Conservation (phyloP, 495 filamentous ascomycete genomes). For the Neurospora sp. region DNA sequence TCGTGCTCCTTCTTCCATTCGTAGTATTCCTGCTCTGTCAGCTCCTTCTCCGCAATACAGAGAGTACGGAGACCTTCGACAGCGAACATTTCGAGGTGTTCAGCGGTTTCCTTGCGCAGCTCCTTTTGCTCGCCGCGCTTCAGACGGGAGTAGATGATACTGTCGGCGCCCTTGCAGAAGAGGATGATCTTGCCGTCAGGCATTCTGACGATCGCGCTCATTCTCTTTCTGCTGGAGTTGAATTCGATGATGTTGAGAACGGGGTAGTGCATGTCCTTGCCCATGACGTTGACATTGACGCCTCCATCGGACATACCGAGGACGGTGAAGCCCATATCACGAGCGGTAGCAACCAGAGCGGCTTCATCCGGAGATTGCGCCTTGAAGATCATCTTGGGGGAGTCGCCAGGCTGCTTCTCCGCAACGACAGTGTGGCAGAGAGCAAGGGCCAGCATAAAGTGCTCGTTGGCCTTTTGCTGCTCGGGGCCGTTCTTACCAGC, state of each 20-base stretch:
- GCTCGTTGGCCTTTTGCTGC: constrained; percentile 65
- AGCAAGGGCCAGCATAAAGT: constrained; percentile 92
- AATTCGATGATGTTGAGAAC: constrained; percentile 96
- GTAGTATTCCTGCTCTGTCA: constrained; percentile 79
- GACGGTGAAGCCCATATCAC: constrained; percentile 94
- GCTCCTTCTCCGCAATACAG: constrained; percentile 79
- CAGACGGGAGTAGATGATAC: constrained; percentile 90
- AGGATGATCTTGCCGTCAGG: constrained; percentile 85
- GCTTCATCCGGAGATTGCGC: constrained; percentile 97
- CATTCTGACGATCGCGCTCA: constrained; percentile 97
- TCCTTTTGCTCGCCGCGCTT: constrained; percentile 76
- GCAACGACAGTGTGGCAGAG: constrained; percentile 95
- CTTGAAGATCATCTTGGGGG: constrained; percentile 86
- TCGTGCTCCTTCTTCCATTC: constrained; percentile 82
- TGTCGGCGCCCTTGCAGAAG: constrained; percentile 97
- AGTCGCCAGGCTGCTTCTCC: constrained; percentile 77
- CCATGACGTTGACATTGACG: constrained; percentile 77
- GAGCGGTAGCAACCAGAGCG: constrained; percentile 84
- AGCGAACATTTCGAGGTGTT: constrained; percentile 94
- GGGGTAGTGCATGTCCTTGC: constrained; percentile 69
- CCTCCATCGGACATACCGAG: constrained; percentile 68
- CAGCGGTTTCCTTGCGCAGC: constrained; percentile 70
- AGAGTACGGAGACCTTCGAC: constrained; percentile 90
- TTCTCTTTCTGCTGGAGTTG: constrained; percentile 92
- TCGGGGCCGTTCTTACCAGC: constrained; percentile 62